Conservation (phyloP, 768 basidiomycete genomes). For the Nevesoporus exiguus region DNA sequence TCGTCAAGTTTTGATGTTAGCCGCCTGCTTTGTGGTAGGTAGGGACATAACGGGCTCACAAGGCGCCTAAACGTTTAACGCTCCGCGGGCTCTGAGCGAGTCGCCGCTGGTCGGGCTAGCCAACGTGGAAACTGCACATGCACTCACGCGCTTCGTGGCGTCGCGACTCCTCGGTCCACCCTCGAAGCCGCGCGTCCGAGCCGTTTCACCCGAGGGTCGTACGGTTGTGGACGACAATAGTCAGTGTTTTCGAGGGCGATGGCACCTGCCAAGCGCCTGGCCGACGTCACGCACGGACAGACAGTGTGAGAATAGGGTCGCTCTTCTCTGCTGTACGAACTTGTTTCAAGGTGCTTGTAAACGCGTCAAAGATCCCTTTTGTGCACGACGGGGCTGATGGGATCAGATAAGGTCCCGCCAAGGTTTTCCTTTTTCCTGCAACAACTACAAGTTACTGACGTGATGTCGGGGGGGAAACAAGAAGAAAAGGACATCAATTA, state of each 20-base stretch:
- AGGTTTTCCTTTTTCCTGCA: neutral
- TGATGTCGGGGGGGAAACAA: neutral
- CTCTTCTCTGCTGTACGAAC: neutral
- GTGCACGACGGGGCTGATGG: neutral
- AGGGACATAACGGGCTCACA: neutral
- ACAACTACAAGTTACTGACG: neutral
- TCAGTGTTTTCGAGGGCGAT: neutral
- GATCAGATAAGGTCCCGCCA: neutral
- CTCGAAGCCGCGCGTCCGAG: too few species aligned
- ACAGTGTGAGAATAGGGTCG: neutral
- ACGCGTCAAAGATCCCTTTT: neutral
- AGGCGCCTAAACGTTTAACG: neutral
- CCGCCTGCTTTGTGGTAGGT: neutral
- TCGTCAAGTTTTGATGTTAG: neutral
- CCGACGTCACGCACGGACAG: neutral
- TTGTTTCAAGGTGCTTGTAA: slow-evolving; percentile 3
- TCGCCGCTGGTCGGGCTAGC: too few species aligned
- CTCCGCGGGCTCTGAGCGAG: neutral
- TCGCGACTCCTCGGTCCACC: too few species aligned
- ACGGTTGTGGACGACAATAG: neutral
- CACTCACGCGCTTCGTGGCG: neutral
- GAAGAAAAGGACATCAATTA: neutral
- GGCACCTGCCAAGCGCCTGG: neutral
- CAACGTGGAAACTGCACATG: neutral
- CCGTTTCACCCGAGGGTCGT: neutral